Conservation (phyloP, 805 yeast genomes). For the Cyberlindnera mycetangii region DNA sequence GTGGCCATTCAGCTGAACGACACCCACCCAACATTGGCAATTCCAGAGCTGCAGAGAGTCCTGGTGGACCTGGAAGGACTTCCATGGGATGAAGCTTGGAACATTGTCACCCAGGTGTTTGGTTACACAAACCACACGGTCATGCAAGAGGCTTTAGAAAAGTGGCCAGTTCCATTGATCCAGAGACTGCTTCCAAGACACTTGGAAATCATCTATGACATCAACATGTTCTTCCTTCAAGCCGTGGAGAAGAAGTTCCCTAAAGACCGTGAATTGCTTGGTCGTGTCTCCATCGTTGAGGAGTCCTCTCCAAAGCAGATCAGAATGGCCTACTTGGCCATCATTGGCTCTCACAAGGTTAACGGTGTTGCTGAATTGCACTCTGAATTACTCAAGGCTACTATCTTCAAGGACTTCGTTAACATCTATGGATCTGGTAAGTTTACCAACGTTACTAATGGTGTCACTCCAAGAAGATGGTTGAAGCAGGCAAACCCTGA, state of each 20-base stretch:
- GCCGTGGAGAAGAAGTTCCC: slow-evolving; percentile 76
- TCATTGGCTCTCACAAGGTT: slow-evolving; percentile 88
- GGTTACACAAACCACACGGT: slow-evolving; percentile 96
- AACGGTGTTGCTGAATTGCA: slow-evolving; percentile 96
- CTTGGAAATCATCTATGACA: slow-evolving; percentile 83
- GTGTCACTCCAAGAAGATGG: slow-evolving; percentile 97
- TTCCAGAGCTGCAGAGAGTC: slow-evolving; percentile 85
- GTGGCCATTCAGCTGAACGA: slow-evolving; percentile 92
- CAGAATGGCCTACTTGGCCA: slow-evolving; percentile 89
- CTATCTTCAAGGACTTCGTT: slow-evolving; percentile 89
- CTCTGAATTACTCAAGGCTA: slow-evolving; percentile 84
- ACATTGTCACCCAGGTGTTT: slow-evolving; percentile 72
- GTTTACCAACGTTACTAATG: slow-evolving; percentile 90
- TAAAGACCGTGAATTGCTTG: slow-evolving; percentile 55
- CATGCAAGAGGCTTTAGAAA: slow-evolving; percentile 91
- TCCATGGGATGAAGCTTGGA: slow-evolving; percentile 85
- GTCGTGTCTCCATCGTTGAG: slow-evolving; percentile 80
- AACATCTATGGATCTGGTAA: slow-evolving; percentile 75
- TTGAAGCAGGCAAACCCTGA: slow-evolving; percentile 88
- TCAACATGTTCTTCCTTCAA: slow-evolving; percentile 77
- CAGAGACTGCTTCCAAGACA: slow-evolving; percentile 85
- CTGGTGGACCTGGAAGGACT: slow-evolving; percentile 80
- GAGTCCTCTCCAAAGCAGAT: slow-evolving; percentile 79
- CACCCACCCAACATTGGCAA: slow-evolving; percentile 90
- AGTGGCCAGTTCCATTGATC: slow-evolving; percentile 86